Conservation (phyloP, 768 basidiomycete genomes). For the Lactarius akahatsu region DNA sequence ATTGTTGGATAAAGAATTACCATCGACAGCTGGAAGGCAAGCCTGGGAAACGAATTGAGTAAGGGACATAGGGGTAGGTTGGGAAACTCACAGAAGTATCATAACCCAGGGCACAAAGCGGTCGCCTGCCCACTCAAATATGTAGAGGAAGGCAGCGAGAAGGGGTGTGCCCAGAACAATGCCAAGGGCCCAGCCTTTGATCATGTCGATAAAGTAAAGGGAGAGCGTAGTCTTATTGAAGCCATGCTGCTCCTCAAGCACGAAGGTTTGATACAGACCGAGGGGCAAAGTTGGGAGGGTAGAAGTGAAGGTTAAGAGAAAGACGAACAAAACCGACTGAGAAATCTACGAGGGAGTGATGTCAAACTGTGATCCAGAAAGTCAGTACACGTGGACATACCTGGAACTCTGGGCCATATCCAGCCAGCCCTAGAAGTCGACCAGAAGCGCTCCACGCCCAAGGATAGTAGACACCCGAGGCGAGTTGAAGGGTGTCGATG, state of each 20-base stretch:
- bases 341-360: conserved; percentile 55
- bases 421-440: conserved; percentile 46
- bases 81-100: conserved; percentile 73
- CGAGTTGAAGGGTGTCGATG: conserved; percentile 67
- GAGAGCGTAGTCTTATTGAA: conserved; percentile 91
- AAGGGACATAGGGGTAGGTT: not conserved
- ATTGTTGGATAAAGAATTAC: conserved; percentile 79
- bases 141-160: conserved; percentile 80
- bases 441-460: conserved; percentile 79
- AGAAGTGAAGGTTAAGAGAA: conserved; percentile 62
- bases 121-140: conserved; percentile 93
- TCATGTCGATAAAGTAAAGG: conserved; percentile 73
- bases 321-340: conserved; percentile 79
- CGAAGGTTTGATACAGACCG: conserved; percentile 84
- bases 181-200: conserved; percentile 77
- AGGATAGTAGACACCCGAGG: conserved; percentile 69
- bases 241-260: conserved; percentile 91
- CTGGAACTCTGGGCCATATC: conserved; percentile 72
- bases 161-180: conserved; percentile 80
- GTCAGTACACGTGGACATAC: conserved; percentile 41
- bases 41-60: conserved; percentile 42
- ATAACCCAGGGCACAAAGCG: conserved; percentile 92
- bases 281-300: conserved; percentile 72
- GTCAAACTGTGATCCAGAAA: not conserved
- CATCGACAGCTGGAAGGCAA: conserved; percentile 82